A percentile compares a stretch with the other conserved stretches of the same genome.
These are phyloP conservation scores for Phlebiopsis gigantea DNA, from an alignment of 768 basidiomycete species.

Conservation along the genomic window DNA sequence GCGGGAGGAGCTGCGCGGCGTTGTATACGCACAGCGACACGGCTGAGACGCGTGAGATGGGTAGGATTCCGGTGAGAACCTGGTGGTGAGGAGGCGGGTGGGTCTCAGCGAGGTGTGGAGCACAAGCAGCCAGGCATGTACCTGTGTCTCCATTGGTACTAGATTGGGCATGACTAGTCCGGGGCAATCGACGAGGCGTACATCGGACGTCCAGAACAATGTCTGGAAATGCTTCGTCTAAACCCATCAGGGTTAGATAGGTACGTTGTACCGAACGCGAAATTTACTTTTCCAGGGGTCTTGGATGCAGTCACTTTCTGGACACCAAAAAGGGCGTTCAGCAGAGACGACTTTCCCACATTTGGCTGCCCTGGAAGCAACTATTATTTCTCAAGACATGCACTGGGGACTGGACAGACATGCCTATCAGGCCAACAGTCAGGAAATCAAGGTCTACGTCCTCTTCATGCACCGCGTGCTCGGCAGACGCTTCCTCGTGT, in stretches of 20 bases:
- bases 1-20: slow-evolving; percentile 61
- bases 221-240: slow-evolving; percentile 97
- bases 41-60: slow-evolving; percentile 80
- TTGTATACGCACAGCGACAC: slow-evolving; percentile 79
- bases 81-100: slow-evolving; percentile 19
- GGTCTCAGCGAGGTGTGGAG: neutral
- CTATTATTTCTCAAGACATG: neutral
- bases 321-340: slow-evolving; percentile 86
- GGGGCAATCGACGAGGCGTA: slow-evolving; percentile 93
- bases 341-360: slow-evolving; percentile 88
- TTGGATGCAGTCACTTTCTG: slow-evolving; percentile 76
- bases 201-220: slow-evolving; percentile 78
- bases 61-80: slow-evolving; percentile 67
- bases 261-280: neutral
- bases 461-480: neutral
- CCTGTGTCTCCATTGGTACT: slow-evolving; percentile 81
- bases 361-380: slow-evolving; percentile 74
- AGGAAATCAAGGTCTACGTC: slow-evolving; percentile 47
- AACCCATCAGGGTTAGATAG: neutral
- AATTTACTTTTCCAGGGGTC: slow-evolving; percentile 76
- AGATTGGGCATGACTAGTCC: slow-evolving; percentile 88
- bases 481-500: neutral
- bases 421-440: slow-evolving; percentile 81
- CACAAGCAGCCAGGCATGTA: slow-evolving; percentile 20
- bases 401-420: neutral